Evolutionary conservation across 345 rosid genomes (phyloP).

Genomic region (Eucalyptus tenuipes): DNA sequence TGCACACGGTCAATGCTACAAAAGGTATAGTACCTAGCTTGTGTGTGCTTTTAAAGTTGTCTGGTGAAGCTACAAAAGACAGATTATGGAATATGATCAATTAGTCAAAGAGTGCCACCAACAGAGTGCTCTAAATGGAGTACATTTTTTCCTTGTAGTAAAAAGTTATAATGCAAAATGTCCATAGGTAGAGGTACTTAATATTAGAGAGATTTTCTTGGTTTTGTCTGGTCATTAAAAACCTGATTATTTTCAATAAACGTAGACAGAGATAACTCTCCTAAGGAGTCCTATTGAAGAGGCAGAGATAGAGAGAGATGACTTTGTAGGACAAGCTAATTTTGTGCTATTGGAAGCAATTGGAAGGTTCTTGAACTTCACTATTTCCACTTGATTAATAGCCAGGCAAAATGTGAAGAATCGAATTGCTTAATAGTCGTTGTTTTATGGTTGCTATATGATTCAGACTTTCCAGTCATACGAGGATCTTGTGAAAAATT

Average conservation of each 20-base stretch:
- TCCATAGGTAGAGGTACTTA: neutral
- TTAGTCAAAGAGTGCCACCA: neutral
- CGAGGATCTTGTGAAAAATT: neutral
- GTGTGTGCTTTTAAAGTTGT: neutral
- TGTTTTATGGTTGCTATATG: neutral
- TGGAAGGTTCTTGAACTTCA: neutral
- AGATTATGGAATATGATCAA: neutral
- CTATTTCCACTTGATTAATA: neutral
- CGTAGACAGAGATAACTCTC: neutral
- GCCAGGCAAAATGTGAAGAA: neutral
- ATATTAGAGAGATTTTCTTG: neutral
- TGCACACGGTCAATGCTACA: conserved; percentile 46
- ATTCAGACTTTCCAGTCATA: neutral
- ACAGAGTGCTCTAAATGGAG: neutral
- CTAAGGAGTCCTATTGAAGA: neutral
- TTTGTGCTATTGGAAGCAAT: neutral
- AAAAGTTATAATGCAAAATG: neutral
- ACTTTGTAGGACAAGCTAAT: neutral
- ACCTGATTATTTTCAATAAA: neutral
- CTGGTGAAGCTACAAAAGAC: neutral
- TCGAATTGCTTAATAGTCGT: neutral
- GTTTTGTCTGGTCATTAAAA: neutral
- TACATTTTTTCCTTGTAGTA: neutral
- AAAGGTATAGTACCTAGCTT: conserved; percentile 23
- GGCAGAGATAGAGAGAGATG: neutral